Conservation (phyloP, 768 basidiomycete species). For the Cyclocybe cylindracea region DNA sequence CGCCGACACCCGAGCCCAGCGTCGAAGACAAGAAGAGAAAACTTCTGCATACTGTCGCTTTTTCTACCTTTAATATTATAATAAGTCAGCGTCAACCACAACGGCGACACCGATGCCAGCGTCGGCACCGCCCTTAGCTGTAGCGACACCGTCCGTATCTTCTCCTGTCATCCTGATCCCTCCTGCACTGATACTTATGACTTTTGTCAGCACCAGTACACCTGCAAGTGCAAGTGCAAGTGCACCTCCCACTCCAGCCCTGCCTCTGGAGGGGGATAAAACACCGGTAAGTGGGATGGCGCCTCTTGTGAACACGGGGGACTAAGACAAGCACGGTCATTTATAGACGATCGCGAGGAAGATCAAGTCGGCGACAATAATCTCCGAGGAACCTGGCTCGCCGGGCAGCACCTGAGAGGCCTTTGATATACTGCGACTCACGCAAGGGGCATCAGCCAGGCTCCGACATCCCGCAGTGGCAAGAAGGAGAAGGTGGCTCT, state of each 20-base stretch:
- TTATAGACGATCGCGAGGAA: slow-evolving; percentile 31
- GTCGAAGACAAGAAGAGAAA: slow-evolving; percentile 36
- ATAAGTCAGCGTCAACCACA: slow-evolving; percentile 27
- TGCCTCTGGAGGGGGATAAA: slow-evolving; percentile 8
- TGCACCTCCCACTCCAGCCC: background rate
- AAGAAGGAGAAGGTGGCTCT: slow-evolving; percentile 23
- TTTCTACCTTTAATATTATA: slow-evolving; percentile 15
- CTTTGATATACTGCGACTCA: slow-evolving; percentile 23
- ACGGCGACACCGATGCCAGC: slow-evolving; percentile 16
- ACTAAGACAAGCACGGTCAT: background rate
- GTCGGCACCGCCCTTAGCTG: background rate
- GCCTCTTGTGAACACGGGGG: background rate
- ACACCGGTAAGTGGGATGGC: slow-evolving; percentile 11
- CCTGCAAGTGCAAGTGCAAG: background rate
- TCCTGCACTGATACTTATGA: background rate
- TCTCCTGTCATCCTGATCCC: background rate
- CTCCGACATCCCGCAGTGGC: slow-evolving; percentile 18
- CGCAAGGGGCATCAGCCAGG: slow-evolving; percentile 20
- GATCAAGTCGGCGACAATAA: slow-evolving; percentile 42
- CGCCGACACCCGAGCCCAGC: slow-evolving; percentile 74
- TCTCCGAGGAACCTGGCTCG: slow-evolving; percentile 33
- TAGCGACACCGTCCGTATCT: background rate
- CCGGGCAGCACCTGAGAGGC: slow-evolving; percentile 20
- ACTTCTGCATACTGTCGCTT: slow-evolving; percentile 10
- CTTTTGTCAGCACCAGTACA: background rate